phyloP scores from a whole-genome alignment of 2,329 filamentous ascomycete genomes.

The Nigrospora sphaerica region DNA sequence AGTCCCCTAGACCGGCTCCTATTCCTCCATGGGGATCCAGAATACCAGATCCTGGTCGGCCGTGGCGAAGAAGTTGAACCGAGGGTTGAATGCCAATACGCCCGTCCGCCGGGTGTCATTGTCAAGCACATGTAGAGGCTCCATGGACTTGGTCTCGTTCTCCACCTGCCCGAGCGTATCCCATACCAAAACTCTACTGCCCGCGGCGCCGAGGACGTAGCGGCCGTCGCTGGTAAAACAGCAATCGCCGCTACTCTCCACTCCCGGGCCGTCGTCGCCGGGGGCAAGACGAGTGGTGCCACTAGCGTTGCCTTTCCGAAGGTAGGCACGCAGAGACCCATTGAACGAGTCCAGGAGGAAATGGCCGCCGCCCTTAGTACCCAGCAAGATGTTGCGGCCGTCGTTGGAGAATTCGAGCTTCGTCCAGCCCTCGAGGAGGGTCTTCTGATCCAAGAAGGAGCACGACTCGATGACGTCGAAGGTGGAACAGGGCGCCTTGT shows the following conservation, averaged over 20 bases:
- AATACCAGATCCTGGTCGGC: constrained; percentile 80
- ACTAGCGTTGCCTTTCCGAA: constrained; percentile 49
- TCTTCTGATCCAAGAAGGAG: constrained; percentile 43
- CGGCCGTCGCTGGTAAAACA: constrained; percentile 87
- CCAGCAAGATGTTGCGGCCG: constrained; percentile 77
- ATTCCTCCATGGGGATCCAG: constrained; percentile 53
- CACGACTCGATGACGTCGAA: constrained; percentile 68
- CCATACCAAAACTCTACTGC: constrained; percentile 77
- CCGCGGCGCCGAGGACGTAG: constrained; percentile 75
- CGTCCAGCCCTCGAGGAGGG: constrained; percentile 69
- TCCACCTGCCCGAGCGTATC: constrained; percentile 58
- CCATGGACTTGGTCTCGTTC: constrained; percentile 48
- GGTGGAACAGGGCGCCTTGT: constrained; percentile 79
- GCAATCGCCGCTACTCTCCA: constrained; percentile 66
- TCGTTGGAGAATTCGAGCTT: constrained; percentile 95
- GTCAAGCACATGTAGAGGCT: constrained; percentile 57
- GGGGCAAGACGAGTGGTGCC: constrained; percentile 43
- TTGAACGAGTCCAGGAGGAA: constrained; percentile 92
- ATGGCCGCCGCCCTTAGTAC: constrained; percentile 78
- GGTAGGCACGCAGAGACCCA: constrained; percentile 69
- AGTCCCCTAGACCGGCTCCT: background rate
- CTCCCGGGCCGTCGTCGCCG: constrained; percentile 38
- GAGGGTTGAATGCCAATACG: constrained; percentile 80
- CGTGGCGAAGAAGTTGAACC: constrained; percentile 85
- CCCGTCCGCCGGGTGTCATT: constrained; percentile 59